Evolutionary conservation across 2,329 filamentous ascomycete genomes (phyloP), one percentile per base, ranked within the genome.

Genomic region (Coccinonectria pachysandricola): DNA sequence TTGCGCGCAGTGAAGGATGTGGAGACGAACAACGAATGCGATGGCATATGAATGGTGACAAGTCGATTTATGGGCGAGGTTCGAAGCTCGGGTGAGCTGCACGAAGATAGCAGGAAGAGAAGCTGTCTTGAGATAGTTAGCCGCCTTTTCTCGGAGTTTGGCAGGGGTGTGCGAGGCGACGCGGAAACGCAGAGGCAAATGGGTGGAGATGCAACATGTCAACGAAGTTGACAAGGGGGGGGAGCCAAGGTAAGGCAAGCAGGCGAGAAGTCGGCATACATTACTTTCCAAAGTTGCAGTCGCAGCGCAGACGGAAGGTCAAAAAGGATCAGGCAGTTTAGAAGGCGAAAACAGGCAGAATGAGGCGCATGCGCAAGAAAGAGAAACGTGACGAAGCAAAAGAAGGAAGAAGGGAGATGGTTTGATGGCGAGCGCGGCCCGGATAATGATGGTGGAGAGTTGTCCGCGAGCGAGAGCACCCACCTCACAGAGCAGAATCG

Each of bases 291-390:
- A n/a, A n/a, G n/a, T n/a, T n/a, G n/a, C n/a, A n/a, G n/a, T n/a
- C n/a, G n/a, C n/a, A n/a, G n/a, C n/a, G 42, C 36, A 30, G 32
- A 35, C 35, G 37, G 35, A 40, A 32, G 31, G 24, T 31, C 32
- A 26, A 30, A 32, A 24, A 27, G 25, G 27, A 26, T 12, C 21
- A 29, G 15, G 19, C n/a, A 18, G n/a, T 24, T 29, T 14, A 11
- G 18, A 26, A 33, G 24, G 20, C 34, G 34, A 39, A 36, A 24
- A 20, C 10, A 30, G 35, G 24, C 27, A 28, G 17, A 35, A 15
- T 12, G 14, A 12, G 13, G 23, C 23, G 18, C 7, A 15, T 16
- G 22, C 7, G 12, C 16, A 19, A 26, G 15, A 16, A 26, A 40
- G 35, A 41, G 28, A 33, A 35, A 39, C 19, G 24, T 29, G 35